Conservation (phyloP, 768 basidiomycete genomes). For the Sporobolomyces roseus region DNA sequence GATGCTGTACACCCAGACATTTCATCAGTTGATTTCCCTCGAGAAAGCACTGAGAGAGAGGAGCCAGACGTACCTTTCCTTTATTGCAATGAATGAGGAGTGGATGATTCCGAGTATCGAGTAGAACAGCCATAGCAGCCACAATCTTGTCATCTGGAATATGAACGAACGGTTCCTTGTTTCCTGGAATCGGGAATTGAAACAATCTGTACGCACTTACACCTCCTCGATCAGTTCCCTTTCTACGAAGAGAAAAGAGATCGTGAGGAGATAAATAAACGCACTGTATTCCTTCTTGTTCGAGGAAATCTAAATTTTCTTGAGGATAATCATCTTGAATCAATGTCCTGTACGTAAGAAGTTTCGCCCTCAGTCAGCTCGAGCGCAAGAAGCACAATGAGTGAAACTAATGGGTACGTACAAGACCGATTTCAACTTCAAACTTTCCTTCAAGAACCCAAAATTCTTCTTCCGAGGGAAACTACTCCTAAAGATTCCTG, state of each 20-base stretch:
- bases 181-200: slow-evolving; percentile 52
- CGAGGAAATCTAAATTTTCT: slow-evolving; percentile 49
- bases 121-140: slow-evolving; percentile 48
- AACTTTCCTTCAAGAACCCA: slow-evolving; percentile 48
- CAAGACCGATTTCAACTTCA: slow-evolving; percentile 51
- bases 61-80: slow-evolving; percentile 49
- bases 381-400: no score
- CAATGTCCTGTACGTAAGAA: slow-evolving; percentile 43
- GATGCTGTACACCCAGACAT: slow-evolving; percentile 45
- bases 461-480: slow-evolving; percentile 51
- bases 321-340: slow-evolving; percentile 52
- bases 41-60: neutral
- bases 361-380: no score
- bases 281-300: slow-evolving; percentile 48
- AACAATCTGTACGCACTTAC: slow-evolving; percentile 40
- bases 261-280: neutral
- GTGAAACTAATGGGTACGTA: slow-evolving; percentile 32
- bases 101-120: slow-evolving; percentile 51
- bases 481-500: slow-evolving; percentile 48
- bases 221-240: no score
- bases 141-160: slow-evolving; percentile 50
- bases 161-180: slow-evolving; percentile 47
- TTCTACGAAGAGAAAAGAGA: neutral
- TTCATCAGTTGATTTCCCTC: neutral
- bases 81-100: slow-evolving; percentile 53